Base-by-base conservation (phyloP, 768 basidiomycete genomes). In the Pisolithus marmoratus region DNA sequence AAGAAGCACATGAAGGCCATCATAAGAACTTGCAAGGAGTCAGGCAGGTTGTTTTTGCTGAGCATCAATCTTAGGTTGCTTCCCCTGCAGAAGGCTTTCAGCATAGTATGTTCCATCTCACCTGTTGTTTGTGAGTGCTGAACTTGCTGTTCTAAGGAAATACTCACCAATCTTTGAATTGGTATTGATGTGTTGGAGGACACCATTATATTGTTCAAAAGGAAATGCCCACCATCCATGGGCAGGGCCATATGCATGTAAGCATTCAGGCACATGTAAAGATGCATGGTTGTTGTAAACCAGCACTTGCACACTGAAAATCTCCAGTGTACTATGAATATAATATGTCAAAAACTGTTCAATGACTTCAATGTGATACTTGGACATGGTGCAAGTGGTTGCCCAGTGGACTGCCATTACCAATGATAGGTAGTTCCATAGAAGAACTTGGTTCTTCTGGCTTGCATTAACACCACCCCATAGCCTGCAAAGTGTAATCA, bases 231-330 rank as follows among this genome's bases (percentile, higher is more conserved):
- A 54, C 46, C 61, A 64, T 26, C 60, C 55, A 55, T 68, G 69
- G 17, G 49, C 52, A 0, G 63, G 69, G 11, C 68, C 66, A 55
- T 66, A 61, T 2, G 49, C 15, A 2, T 52, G 50, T 4, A 78
- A 52, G 22, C 62, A 58, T 3, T 63, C 51, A 0, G 56, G 54
- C 23, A 74, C 55, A 57, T 78, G 76, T 12, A 79, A 54, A 1
- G 70, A 52, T 5, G 73, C 46, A 52, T 77, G 77, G 9, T 77
- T 73, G 42, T 74, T 72, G 24, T 12, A 19, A 17, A 50, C 40
- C 17, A 51, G 22, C 31, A 19, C 40, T 37, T 61, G 5, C 4
- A 12, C 4, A 9, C 38, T 19, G 49, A 48, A 20, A 49, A 26
- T 24, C 14, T 17, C n/a, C 19, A 19, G 22, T 27, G 19, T 8